phyloP scores from a whole-genome alignment of 148 eudicot species.

The Persicaria maculosa region DNA sequence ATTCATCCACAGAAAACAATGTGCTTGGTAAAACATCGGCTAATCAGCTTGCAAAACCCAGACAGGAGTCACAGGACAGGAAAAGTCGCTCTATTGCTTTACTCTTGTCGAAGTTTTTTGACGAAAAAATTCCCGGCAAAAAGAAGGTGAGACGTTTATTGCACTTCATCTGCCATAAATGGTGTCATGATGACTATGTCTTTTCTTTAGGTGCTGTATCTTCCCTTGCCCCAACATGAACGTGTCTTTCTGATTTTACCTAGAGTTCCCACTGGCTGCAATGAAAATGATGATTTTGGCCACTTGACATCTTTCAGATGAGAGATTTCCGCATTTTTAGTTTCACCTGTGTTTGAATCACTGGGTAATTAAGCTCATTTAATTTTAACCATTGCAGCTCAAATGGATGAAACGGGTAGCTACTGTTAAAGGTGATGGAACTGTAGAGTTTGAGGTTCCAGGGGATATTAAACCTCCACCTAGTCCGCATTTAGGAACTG shows the following conservation, averaged over 20 bases:
- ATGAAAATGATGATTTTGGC: not conserved
- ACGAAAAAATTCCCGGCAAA: slow-evolving; percentile 41
- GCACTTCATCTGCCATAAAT: not conserved
- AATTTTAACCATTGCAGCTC: slow-evolving; percentile 20
- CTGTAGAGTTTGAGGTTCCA: slow-evolving; percentile 41
- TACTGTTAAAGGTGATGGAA: slow-evolving; percentile 34
- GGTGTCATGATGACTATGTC: not conserved
- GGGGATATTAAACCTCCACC: slow-evolving; percentile 28
- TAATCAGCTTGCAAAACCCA: slow-evolving; percentile 27
- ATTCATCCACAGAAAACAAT: slow-evolving; percentile 21
- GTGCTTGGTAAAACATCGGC: slow-evolving; percentile 28
- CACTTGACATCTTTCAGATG: not conserved
- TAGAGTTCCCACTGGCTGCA: not conserved
- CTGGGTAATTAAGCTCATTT: not conserved
- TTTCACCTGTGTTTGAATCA: not conserved
- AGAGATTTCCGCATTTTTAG: not conserved
- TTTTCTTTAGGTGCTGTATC: too few relatives aligned
- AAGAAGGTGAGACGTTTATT: slow-evolving; percentile 37
- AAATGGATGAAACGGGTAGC: slow-evolving; percentile 41
- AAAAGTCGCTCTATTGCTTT: slow-evolving; percentile 23
- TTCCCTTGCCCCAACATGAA: too few relatives aligned
- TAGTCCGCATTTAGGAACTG: slow-evolving; percentile 23
- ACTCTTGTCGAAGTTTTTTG: slow-evolving; percentile 42
- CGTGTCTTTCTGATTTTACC: too few relatives aligned
- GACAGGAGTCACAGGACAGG: slow-evolving; percentile 11